A percentile compares a stretch with the other conserved stretches of the same genome.
Conservation (phyloP, 805 yeast genomes). For the Soucietia sequanensis region DNA sequence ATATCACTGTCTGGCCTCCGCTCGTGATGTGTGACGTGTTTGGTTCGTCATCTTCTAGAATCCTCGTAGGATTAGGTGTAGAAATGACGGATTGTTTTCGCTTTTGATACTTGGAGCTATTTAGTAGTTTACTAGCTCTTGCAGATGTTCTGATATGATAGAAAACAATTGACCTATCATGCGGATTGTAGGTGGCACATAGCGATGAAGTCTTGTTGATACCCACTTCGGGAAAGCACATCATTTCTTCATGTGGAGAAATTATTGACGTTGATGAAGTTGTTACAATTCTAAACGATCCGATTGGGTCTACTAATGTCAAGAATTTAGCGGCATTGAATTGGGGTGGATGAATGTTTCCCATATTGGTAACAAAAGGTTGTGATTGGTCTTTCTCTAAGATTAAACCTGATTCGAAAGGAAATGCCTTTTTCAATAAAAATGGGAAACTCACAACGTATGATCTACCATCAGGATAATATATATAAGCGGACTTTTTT, state of each 20-base stretch:
- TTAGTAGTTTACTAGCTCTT: conserved; percentile 14
- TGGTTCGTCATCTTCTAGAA: conserved; percentile 39
- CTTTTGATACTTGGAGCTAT: conserved; percentile 13
- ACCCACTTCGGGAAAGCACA: conserved; percentile 50
- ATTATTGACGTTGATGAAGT: conserved; percentile 70
- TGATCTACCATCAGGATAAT: conserved; percentile 57
- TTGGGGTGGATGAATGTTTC: conserved; percentile 16
- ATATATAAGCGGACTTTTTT: conserved; percentile 59
- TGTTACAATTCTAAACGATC: conserved; percentile 68
- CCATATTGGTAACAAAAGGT: conserved; percentile 6
- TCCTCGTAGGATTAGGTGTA: conserved; percentile 44
- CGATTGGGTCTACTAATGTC: conserved; percentile 71
- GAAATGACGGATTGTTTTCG: conserved; percentile 27
- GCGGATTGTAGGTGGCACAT: conserved; percentile 55
- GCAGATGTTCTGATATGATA: conserved; percentile 53
- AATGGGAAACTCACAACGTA: conserved; percentile 71
- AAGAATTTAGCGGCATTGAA: conserved; percentile 46
- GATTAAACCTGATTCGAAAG: conserved; percentile 67
- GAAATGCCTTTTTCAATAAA: conserved; percentile 54
- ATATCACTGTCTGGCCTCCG: conserved; percentile 21
- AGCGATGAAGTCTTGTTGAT: conserved; percentile 34
- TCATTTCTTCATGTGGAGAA: conserved; percentile 53
- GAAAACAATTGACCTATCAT: conserved; percentile 44
- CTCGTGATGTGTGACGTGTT: conserved; percentile 4
- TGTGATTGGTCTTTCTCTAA: conserved; percentile 47